phyloP scores from a whole-genome alignment of 2,329 filamentous ascomycete species.

The Phialophora verrucosa region DNA sequence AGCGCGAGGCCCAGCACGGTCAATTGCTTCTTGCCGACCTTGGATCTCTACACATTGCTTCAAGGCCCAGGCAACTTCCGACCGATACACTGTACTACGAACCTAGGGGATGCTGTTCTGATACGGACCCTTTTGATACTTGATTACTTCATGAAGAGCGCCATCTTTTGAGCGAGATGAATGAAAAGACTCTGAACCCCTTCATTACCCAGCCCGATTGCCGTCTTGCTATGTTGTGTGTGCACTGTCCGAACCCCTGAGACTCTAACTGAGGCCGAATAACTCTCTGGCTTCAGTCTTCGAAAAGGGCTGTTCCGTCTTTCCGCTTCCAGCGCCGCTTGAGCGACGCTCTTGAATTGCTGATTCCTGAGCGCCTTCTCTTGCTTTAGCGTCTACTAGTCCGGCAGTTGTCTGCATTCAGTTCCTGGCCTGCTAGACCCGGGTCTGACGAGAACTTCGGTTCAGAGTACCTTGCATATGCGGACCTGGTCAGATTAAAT shows the following conservation, averaged over 20 bases:
- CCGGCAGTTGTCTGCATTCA: background rate
- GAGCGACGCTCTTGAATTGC: background rate
- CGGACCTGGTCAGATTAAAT: background rate
- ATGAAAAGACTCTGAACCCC: constrained; percentile 6
- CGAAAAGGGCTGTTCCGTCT: background rate
- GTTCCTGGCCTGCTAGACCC: background rate
- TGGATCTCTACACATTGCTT: constrained; percentile 17
- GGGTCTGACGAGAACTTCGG: background rate
- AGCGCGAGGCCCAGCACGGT: constrained; percentile 18
- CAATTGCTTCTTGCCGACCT: constrained; percentile 11
- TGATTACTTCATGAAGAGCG: constrained; percentile 5
- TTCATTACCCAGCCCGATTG: background rate
- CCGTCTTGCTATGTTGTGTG: background rate
- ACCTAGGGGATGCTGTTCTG: constrained; percentile 32
- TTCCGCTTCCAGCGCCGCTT: background rate
- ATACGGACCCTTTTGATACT: constrained; percentile 30
- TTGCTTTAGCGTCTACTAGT: constrained; percentile 1
- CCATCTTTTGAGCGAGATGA: constrained; percentile 11
- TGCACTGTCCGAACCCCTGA: too few species aligned
- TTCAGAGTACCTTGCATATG: constrained; percentile 8
- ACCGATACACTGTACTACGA: constrained; percentile 21
- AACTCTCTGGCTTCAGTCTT: background rate
- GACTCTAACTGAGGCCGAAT: background rate
- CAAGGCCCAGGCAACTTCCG: constrained; percentile 24
- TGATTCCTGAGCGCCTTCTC: background rate